Evolutionary conservation across 2,329 filamentous ascomycete species (phyloP).

Genomic region (Pseudogymnoascus sp.): DNA sequence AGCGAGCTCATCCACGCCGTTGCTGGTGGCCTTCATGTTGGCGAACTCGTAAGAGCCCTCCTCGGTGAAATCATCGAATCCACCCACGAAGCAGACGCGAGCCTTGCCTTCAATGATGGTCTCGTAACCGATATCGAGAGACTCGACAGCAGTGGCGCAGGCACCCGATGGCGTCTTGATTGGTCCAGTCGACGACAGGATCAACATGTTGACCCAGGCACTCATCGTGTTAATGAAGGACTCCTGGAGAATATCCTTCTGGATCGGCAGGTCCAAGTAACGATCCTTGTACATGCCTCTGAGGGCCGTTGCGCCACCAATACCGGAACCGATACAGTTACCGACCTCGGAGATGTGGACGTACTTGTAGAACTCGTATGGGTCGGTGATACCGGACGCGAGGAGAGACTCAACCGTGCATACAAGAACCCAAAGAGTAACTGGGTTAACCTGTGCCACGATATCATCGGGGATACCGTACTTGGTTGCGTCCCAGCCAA

Average conservation of each 20-base stretch:
- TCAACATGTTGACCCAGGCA: constrained; percentile 98
- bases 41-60: constrained; percentile 99
- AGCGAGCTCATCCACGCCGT: constrained; percentile 89
- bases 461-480: constrained; percentile 98
- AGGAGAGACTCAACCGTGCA: constrained; percentile 87
- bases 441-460: constrained; percentile 92
- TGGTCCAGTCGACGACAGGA: constrained; percentile 90
- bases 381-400: constrained; percentile 91
- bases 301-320: constrained; percentile 86
- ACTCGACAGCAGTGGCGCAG: constrained; percentile 95
- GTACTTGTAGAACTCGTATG: constrained; percentile 99
- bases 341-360: constrained; percentile 96
- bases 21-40: constrained; percentile 99
- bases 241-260: constrained; percentile 98
- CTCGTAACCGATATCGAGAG: constrained; percentile 94
- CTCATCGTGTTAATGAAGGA: constrained; percentile 99
- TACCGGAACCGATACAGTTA: constrained; percentile 97
- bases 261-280: constrained; percentile 90
- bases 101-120: constrained; percentile 98
- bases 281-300: constrained; percentile 98
- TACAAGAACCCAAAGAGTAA: constrained; percentile 90
- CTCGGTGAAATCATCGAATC: constrained; percentile 98
- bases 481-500: constrained; percentile 91
- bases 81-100: constrained; percentile 92
- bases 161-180: constrained; percentile 98